Base-by-base conservation (phyloP, 257 asterid species). In the Echium plantagineum region DNA sequence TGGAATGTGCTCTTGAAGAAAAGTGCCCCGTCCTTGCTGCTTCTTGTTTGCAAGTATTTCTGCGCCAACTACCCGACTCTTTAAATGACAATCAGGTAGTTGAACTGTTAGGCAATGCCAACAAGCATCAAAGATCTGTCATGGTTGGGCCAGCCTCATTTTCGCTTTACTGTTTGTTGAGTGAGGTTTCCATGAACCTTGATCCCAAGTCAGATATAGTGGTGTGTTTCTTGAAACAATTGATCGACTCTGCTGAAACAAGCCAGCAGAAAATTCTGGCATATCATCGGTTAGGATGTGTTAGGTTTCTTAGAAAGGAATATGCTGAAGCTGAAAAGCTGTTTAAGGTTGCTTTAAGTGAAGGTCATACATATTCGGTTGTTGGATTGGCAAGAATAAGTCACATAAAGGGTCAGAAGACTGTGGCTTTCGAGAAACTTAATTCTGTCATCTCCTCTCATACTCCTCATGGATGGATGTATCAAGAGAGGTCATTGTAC, bases 391-490 rank as follows among this genome's bases (percentile, higher is more conserved):
- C 95, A 46, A 74, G 97, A 73, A 48, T 93, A 69, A 62, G 83
- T 69, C 75, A 72, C 67, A 72, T 77, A 20, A 78, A 73, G 42
- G 91, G 95, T 56, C 66, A 66, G 63, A 81, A 73, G 47, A 75
- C 68, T 31, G 77, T 69, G 73, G 77, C 83, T 7, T 74, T 71
- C 22, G 93, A 85, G 62, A 89, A 81, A 75, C 78, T 93, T 22
- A 78, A 80, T 64, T 78, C 86, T 8, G 64, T 91, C 63, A 79
- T 85, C 66, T 83, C 96, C 52, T 83, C 94, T 19, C 46, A 48
- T 54, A 75, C 77, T 35, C 77, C 94, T 7, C 96, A 83, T 30
- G 99, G 99, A 56, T 93, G 99, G 99, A 93, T 93, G 99, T 75
- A 84, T 70, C 99, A 89, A 75, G 99, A 93, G 74, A 77, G 99